Evolutionary conservation across 108 stramenopile genomes (phyloP), one percentile per base, ranked within the genome.

Genomic region (Phaeodactylum tricornutum): DNA sequence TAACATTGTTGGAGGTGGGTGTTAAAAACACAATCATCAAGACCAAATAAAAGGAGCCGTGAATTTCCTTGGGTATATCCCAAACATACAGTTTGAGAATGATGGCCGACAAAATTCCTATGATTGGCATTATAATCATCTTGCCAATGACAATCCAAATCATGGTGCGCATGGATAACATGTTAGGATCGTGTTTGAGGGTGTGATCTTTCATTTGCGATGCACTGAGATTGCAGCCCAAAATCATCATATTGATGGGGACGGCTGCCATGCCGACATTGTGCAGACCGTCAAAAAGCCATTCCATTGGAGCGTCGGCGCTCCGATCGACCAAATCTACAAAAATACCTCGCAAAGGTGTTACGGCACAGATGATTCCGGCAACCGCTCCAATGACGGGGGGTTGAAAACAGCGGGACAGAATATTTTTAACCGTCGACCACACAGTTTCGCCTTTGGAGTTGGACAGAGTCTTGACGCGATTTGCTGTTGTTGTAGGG

Each of bases 1-100:
- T 92, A 16, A 92, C 90, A 62, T 92, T 92, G 47, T 92, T 92
- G n/a, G 90, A 85, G 4, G 84, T 86, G 1, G 88, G 88, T 0
- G 80, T 82, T 29, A 84, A 71, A 59, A 83, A 82, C 12, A 92
- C 90, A 53, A 92, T 75, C 77, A 86, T 68, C 44, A 78, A 50
- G 23, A 90, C 84, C 34, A 91, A 64, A 37, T 84, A 91, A 52
- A 86, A 81, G 11, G 80, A 44, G 3, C 63, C 83, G 53, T 79
- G 78, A 53, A 89, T 84, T 21, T 78, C 78, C 38, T 50, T 29
- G n/a, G 89, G 80, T 21, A 87, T 55, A 28, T 62, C 43, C 48
- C 67, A 61, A 29, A 73, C 50, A 38, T 67, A 69, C n/a, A 24
- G 25, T 23, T 74, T 50, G 39, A 89, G 42, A 43, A 79, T 43